Evolutionary conservation across 441 rosid species (phyloP).

Genomic region (Gossypium davidsonii): DNA sequence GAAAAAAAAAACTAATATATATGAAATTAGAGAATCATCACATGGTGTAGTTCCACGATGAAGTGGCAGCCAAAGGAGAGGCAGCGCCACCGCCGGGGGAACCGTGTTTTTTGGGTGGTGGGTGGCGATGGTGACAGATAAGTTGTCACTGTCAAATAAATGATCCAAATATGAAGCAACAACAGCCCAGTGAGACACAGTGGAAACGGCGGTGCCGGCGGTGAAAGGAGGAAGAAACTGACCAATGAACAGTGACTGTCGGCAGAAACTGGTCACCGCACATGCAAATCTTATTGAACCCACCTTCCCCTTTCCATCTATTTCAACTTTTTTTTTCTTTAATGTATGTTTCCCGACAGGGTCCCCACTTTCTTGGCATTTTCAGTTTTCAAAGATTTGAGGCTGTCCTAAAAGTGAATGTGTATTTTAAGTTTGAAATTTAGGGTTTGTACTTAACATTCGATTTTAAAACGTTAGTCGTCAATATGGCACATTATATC

Average conservation of each 20-base stretch:
- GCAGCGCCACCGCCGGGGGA: conserved; percentile 22
- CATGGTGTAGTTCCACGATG: background rate
- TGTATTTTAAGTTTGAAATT: no score
- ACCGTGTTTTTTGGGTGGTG: conserved; percentile 5
- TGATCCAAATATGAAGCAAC: background rate
- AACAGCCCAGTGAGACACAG: background rate
- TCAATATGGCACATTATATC: no score
- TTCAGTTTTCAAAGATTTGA: background rate
- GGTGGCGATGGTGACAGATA: background rate
- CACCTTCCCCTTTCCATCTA: background rate
- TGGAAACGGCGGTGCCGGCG: background rate
- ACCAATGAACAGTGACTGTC: conserved; percentile 25
- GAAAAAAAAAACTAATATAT: background rate
- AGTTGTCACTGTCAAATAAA: background rate
- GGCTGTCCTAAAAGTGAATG: background rate
- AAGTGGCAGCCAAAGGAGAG: background rate
- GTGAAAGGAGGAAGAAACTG: background rate
- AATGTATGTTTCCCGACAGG: background rate
- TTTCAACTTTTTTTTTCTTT: background rate
- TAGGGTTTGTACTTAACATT: no score
- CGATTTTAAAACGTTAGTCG: no score
- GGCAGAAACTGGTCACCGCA: conserved; percentile 23
- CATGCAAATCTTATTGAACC: conserved; percentile 10
- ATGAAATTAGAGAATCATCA: background rate
- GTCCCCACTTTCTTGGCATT: background rate